Percentiles rank a stretch among this genome's conserved stretches.
Conservation (phyloP, 352 stramenopile species). For the Thraustochytrium sp. region DNA sequence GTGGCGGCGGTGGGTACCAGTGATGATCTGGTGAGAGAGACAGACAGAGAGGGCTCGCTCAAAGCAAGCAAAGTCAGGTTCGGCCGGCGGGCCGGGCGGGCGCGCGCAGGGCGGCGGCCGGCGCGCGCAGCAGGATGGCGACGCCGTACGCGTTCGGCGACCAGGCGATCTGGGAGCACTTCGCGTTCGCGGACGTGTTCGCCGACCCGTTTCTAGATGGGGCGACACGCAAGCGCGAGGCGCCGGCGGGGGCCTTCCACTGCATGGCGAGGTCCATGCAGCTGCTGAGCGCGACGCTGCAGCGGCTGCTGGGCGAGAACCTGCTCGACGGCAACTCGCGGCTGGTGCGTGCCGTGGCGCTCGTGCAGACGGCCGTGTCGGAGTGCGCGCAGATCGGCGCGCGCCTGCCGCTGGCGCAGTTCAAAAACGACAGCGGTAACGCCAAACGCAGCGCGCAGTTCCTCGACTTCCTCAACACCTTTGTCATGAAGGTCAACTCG, state of each 20-base stretch:
- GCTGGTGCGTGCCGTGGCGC: neutral
- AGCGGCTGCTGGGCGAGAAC: slow-evolving; percentile 11
- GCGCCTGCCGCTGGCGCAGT: slow-evolving; percentile 1
- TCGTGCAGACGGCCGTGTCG: slow-evolving; percentile 9
- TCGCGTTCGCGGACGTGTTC: slow-evolving; percentile 17
- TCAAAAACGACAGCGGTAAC: slow-evolving; percentile 13
- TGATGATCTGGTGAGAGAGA: no score
- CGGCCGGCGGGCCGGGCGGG: slow-evolving; percentile 53
- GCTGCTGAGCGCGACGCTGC: neutral
- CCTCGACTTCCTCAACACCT: slow-evolving; percentile 35
- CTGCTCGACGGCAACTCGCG: slow-evolving; percentile 17
- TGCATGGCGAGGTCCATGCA: slow-evolving; percentile 35
- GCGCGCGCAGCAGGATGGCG: neutral
- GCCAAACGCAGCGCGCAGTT: slow-evolving; percentile 20
- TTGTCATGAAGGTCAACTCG: slow-evolving; percentile 41
- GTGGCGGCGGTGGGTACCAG: no score
- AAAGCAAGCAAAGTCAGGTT: no score
- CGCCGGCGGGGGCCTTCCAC: slow-evolving; percentile 21
- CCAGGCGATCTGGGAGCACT: slow-evolving; percentile 26
- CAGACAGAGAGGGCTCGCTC: no score
- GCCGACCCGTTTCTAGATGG: slow-evolving; percentile 5
- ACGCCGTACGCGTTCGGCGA: slow-evolving; percentile 29
- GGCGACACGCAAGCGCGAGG: neutral
- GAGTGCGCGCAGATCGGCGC: slow-evolving; percentile 38
- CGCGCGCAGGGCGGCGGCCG: neutral